Conservation (phyloP, 2,329 filamentous ascomycete genomes). For the Colletotrichum horii region DNA sequence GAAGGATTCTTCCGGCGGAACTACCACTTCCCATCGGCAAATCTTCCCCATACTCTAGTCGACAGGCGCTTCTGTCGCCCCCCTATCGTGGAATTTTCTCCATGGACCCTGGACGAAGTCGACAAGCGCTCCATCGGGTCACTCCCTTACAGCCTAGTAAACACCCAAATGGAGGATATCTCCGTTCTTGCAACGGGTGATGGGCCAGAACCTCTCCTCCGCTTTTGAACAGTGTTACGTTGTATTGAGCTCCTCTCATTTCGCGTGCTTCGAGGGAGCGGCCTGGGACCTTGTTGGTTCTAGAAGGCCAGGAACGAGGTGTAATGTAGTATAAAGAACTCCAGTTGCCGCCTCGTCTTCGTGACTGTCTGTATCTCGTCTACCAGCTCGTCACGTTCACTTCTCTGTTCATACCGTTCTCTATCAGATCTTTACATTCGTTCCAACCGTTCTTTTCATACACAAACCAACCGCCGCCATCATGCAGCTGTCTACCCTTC, state of each 20-base stretch:
- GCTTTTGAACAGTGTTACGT: neutral
- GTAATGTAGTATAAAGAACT: neutral
- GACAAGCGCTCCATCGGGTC: neutral
- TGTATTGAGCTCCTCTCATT: neutral
- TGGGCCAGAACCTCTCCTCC: neutral
- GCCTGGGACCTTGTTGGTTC: neutral
- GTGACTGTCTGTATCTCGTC: neutral
- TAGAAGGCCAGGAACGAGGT: neutral
- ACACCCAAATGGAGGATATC: neutral
- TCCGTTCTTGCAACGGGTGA: neutral
- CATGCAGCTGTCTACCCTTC: conserved; percentile 6
- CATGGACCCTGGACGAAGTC: neutral
- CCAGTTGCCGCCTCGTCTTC: neutral
- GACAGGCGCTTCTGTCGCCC: neutral
- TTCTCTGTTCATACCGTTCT: neutral
- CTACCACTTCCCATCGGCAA: neutral
- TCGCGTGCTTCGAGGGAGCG: neutral
- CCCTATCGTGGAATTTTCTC: neutral
- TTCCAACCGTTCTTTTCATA: neutral
- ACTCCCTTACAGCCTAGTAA: neutral
- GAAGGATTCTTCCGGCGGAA: neutral
- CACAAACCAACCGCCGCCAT: neutral
- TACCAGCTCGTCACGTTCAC: neutral
- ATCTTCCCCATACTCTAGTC: neutral
- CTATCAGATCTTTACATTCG: neutral